Conservation (phyloP, 208 protist species). For the Acanthamoeba lenticulata region DNA sequence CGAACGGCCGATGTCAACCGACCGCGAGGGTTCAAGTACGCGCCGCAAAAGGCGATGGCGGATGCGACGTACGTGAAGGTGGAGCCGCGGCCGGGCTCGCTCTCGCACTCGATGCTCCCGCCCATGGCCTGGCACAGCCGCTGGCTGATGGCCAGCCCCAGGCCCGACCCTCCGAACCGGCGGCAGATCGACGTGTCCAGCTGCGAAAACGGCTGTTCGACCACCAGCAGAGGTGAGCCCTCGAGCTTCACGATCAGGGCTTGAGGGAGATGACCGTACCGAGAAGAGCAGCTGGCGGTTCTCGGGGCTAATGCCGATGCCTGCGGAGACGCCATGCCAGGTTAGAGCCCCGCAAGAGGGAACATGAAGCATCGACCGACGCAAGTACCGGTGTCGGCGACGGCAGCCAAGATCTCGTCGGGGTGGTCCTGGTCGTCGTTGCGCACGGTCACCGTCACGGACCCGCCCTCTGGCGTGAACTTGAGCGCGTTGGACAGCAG, state of each 20-base stretch:
- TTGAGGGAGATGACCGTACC: not conserved
- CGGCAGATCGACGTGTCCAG: not conserved
- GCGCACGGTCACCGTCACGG: not conserved
- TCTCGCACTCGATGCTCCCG: not conserved
- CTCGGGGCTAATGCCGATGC: not conserved
- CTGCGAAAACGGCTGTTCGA: conserved; percentile 1
- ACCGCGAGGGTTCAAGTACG: no score
- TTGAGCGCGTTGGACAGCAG: conserved; percentile 2
- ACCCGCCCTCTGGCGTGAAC: not conserved
- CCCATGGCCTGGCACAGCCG: not conserved
- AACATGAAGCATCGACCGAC: no score
- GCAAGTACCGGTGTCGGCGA: not conserved
- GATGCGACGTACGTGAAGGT: not conserved
- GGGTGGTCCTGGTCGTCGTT: not conserved
- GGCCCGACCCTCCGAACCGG: not conserved
- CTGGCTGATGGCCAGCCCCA: conserved; percentile 9
- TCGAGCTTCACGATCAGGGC: not conserved
- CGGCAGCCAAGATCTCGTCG: not conserved
- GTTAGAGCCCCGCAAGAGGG: no score
- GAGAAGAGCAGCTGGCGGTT: not conserved
- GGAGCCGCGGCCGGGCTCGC: not conserved
- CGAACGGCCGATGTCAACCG: no score
- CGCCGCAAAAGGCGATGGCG: no score
- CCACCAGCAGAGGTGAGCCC: not conserved
- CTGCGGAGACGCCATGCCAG: no score